Evolutionary conservation across 1,284 basidiomycete genomes (phyloP), one percentile per base, ranked within the genome.

Genomic region (Athelia sp.): DNA sequence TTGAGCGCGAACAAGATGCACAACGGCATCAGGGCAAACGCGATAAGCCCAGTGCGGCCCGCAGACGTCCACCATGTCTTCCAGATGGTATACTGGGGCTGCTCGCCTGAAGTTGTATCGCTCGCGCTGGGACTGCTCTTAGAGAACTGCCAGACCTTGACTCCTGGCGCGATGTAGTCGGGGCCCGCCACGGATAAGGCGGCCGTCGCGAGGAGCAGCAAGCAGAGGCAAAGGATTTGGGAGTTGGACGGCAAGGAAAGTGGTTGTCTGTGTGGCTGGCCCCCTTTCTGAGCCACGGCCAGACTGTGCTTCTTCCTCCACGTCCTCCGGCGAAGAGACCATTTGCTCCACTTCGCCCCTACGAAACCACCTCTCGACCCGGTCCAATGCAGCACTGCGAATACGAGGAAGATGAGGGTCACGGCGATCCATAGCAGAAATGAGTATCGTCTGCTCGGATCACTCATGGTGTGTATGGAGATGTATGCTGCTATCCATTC

Each of bases 41-140:
- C 82, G 50, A 93, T 84, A 52, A 87, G 72, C 1, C 91, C 91
- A 9, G 83, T 79, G 19, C 91, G 74, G 24, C 79, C 81, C 15
- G 84, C 87, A 0, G 81, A 72, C 0, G 89, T 87, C 91, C 91
- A 94, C 70, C 82, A 82, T 2, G 84, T 77, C 63, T 90, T 90
- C 46, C 67, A 56, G 59, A 93, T 83, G 47, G 81, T 79, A 65
- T 84, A 81, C 55, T 77, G 69, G 2, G 81, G 75, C 50, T 70
- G 68, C 36, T 21, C 54, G 44, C 36, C 58, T 50, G 49, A 62
- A 58, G 40, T 57, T 54, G 46, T 47, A 43, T 47, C 52, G 49
- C 43, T 47, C 48, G 52, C 15, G 44, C 21, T 24, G 49, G 40
- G 45, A 35, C 34, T 40, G 55, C 22, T 42, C 50, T 57, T 54